Evolutionary conservation across 306 rosid species (phyloP), one percentile per base, ranked within the genome.

Genomic region (Hippophae gyantsensis): DNA sequence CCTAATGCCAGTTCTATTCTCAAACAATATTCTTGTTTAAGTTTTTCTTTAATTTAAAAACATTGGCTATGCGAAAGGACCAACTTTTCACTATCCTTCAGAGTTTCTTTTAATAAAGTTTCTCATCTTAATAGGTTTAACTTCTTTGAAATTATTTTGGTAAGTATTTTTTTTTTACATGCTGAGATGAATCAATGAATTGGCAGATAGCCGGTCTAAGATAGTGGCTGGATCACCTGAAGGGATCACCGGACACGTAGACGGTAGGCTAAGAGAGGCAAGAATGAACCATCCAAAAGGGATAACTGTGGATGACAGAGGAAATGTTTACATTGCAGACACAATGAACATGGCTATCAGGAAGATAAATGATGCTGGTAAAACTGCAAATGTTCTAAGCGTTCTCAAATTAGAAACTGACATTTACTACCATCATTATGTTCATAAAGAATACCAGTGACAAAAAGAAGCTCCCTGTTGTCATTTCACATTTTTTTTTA

Each of bases 211-310:
- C 77, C 78, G 89, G 62, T 90, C 99, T 13, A 88, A 84, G 83
- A 72, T 93, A 45, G 77, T 93, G 56, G 85, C 97, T 44, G 99
- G 99, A 65, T 93, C 99, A 48, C 51, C 84, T 8, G 99, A 93
- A 73, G 99, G 99, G 57, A 75, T 84, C 71, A 69, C 82, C 11
- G 99, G 99, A 52, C 95, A 93, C 59, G 80, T 88, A 44, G 99
- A 93, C 75, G 99, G 99, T 9, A 82, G 78, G 78, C 81, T 62
- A 40, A 93, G 95, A 75, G 96, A 88, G 58, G 90, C 99, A 61
- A 88, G 99, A 80, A 63, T 93, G 84, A 86, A 88, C 71, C 89
- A 86, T 26, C 99, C 99, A 1, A 86, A 79, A 93, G 99, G 99
- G 43, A 61, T 93, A 57, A 68, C 99, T 23, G 74, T 77, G 66